Conservation (phyloP, 1,284 basidiomycete genomes). For the Ustilago bromivora region DNA sequence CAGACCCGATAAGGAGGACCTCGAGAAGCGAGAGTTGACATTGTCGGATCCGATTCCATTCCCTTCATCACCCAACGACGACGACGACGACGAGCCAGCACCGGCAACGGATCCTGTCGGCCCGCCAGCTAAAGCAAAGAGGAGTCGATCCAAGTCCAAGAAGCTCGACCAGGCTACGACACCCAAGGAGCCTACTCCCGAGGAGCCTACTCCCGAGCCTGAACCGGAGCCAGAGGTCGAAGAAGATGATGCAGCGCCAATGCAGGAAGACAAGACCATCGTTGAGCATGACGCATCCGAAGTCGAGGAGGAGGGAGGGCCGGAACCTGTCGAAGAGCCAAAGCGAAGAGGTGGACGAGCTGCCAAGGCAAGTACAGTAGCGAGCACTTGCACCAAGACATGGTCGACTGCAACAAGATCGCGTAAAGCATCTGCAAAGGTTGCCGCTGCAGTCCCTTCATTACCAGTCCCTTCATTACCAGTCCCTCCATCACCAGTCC, state of each 20-base stretch:
- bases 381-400: conserved; percentile 9
- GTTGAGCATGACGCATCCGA: conserved; percentile 26
- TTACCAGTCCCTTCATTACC: neutral
- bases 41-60: conserved; percentile 40
- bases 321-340: no score
- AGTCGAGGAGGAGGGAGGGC: conserved; percentile 11
- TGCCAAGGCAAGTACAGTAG: conserved; percentile 18
- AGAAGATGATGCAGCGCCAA: conserved; percentile 13
- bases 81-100: conserved; percentile 9
- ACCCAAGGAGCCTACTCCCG: conserved; percentile 8
- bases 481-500: neutral
- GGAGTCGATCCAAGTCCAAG: conserved; percentile 38
- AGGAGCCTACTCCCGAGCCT: conserved; percentile 6
- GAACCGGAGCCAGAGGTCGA: conserved; percentile 6
- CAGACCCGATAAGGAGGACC: conserved; percentile 35
- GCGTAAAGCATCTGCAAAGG: conserved; percentile 26
- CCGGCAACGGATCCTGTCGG: conserved; percentile 23
- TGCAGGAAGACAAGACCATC: conserved; percentile 24
- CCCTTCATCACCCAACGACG: conserved; percentile 13
- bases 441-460: neutral
- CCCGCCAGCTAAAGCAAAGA: conserved; percentile 22
- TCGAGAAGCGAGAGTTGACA: conserved; percentile 28
- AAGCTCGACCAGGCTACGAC: conserved; percentile 33
- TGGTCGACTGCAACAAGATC: conserved; percentile 16
- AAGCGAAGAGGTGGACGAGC: conserved; percentile 1